Base-by-base conservation (phyloP, 1,139 yeast species). In the Saccharomycopsis phalli region DNA sequence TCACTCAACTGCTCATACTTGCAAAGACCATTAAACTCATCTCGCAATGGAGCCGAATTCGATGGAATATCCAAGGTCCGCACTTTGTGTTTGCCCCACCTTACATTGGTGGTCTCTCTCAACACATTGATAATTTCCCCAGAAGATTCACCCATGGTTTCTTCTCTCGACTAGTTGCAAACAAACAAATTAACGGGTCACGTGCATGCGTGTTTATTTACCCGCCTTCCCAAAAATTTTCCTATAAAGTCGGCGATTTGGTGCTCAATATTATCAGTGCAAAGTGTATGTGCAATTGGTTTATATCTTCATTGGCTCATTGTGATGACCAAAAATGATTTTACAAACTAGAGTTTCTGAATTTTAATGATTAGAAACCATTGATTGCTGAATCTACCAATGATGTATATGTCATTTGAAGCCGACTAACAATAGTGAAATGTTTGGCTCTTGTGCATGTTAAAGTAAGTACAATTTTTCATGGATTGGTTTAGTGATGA, bases 271-370 rank as follows among this genome's bases (percentile, higher is more conserved):
- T 28, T 28, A 7, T 17, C 13, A 6, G 11, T n/a, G n/a, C n/a
- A n/a, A 28, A 28, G 6, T 16, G 29, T 26, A 7, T 8, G 13
- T 26, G 13, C 5, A 26, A 11, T 10, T n/a, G 5, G 29, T 14
- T 5, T 10, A n/a, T 26, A 6, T n/a, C 8, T 4, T 4, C 5
- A 14, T 26, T 6, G 14, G n/a, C 14, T 10, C 14, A 26, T 26
- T 26, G 37, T 43, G 46, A 43, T 43, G 46, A 43, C 46, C 36
- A 33, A 40, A 42, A 43, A 33, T 25, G 18, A 31, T 21, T 32
- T 43, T 42, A 43, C 46, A 43, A 43, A 43, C 46, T 43, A 43
- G 46, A 43, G 46, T 43, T 43, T 43, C 46, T 43, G 46, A 43
- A 33, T 20, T 29, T 8, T 22, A 25, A 17, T 43, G 46, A 43